These are phyloP conservation scores for Polytrichum formosum DNA, from an alignment of 225 moss, liverwort and hornwort genomes.

Conservation along the genomic window DNA sequence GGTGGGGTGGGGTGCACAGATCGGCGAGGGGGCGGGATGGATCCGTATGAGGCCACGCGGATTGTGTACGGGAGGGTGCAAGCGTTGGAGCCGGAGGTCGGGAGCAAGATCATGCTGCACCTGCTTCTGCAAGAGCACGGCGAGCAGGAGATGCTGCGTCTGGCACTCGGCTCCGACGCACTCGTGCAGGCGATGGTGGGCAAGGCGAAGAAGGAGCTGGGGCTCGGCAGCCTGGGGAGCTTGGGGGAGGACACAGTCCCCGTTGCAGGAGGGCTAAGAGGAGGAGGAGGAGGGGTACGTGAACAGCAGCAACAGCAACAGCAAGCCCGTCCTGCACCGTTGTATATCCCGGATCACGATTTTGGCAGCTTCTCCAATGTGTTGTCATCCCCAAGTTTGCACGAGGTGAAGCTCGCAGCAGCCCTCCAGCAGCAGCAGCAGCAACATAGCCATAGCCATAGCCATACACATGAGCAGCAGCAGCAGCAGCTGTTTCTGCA, in stretches of 20 bases:
- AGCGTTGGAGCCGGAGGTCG: conserved; percentile 78
- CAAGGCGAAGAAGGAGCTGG: conserved; percentile 88
- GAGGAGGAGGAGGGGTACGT: too few species aligned
- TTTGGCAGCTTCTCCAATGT: conserved; percentile 54
- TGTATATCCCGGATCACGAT: conserved; percentile 83
- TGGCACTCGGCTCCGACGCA: conserved; percentile 79
- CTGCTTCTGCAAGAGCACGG: conserved; percentile 86
- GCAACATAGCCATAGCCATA: conserved; percentile 22
- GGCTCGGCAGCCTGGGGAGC: conserved; percentile 19
- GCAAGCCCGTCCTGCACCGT: conserved; percentile 60
- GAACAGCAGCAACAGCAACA: conserved; percentile 41
- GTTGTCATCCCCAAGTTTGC: conserved; percentile 48
- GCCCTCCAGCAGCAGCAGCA: conserved; percentile 68
- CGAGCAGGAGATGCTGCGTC: conserved; percentile 82
- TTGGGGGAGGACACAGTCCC: too few species aligned
- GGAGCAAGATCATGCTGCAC: conserved; percentile 93
- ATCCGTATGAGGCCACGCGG: conserved; percentile 82
- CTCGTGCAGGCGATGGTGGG: conserved; percentile 74
- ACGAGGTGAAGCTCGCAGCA: conserved; percentile 68
- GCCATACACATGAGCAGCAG: conserved; percentile 58
- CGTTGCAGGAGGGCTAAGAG: too few species aligned
- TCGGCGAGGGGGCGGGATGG: conserved; percentile 49
- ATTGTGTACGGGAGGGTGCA: conserved; percentile 83
- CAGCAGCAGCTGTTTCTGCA: conserved; percentile 75
- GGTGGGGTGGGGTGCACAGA: conserved; percentile 36